These are phyloP conservation scores for Asterochloris sp. DNA, from an alignment of 139 green algal genomes.

Conservation along the genomic window DNA sequence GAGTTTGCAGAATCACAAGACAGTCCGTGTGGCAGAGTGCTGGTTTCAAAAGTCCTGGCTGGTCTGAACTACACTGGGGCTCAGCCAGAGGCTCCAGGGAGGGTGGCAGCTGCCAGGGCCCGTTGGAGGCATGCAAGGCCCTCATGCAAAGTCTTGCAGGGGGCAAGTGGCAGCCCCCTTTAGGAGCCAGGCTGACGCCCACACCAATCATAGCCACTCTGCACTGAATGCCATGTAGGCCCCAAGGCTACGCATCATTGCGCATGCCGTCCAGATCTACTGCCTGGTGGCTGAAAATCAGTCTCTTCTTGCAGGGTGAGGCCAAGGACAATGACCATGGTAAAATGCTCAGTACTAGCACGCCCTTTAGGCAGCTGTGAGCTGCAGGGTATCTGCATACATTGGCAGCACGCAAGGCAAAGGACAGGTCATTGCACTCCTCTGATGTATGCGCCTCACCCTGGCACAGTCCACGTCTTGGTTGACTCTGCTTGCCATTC, in stretches of 20 bases:
- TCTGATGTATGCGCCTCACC: no score
- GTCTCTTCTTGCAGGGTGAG: neutral
- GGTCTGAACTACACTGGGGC: slow-evolving; percentile 6
- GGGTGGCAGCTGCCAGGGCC: neutral
- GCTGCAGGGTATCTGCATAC: no score
- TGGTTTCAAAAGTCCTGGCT: slow-evolving; percentile 41
- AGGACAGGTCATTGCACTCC: no score
- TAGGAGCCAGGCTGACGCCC: neutral
- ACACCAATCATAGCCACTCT: neutral
- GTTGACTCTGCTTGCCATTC: no score
- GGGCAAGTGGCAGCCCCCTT: neutral
- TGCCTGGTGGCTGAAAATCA: no score
- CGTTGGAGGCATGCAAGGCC: neutral
- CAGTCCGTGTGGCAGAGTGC: slow-evolving; percentile 39
- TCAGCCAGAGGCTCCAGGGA: neutral
- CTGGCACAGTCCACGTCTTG: no score
- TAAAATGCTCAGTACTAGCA: neutral
- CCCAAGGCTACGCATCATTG: no score
- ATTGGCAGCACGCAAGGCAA: no score
- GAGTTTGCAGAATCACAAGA: slow-evolving; percentile 29
- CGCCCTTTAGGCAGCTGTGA: no score
- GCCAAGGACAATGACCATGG: neutral
- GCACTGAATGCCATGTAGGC: no score
- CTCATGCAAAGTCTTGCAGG: slow-evolving; percentile 11
- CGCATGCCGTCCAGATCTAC: no score